Conservation (phyloP, 176 grass and related monocot species). For the Triticum urartu region DNA sequence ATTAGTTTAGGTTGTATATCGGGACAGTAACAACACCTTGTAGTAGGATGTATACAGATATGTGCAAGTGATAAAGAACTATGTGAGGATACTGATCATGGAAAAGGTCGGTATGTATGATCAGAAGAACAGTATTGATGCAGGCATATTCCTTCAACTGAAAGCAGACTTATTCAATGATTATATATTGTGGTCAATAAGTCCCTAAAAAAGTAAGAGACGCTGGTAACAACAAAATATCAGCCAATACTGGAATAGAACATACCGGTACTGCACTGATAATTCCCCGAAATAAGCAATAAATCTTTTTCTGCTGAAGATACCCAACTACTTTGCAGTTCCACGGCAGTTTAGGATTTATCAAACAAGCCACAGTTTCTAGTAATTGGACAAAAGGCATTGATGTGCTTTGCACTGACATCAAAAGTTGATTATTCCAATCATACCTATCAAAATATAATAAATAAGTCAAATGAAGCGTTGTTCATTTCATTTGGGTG, state of each 20-base stretch:
- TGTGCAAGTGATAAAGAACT: neutral
- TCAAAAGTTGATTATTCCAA: conserved; percentile 64
- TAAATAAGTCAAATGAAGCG: conserved; percentile 20
- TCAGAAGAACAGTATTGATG: neutral
- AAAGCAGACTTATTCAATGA: neutral
- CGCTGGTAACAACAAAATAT: conserved; percentile 18
- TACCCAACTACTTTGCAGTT: conserved; percentile 54
- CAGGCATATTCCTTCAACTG: neutral
- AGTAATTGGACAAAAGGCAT: conserved; percentile 58
- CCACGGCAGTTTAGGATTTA: conserved; percentile 83
- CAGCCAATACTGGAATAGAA: conserved; percentile 21
- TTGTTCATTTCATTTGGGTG: neutral
- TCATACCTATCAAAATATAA: conserved; percentile 51
- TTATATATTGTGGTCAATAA: conserved; percentile 6
- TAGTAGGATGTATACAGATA: neutral
- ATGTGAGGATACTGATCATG: neutral
- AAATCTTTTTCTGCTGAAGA: conserved; percentile 68
- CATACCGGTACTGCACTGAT: conserved; percentile 66
- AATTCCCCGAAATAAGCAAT: conserved; percentile 75
- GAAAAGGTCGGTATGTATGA: neutral
- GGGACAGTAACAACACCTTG: neutral
- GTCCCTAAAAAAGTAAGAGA: conserved; percentile 11
- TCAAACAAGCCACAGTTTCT: conserved; percentile 73
- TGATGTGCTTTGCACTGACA: conserved; percentile 46
- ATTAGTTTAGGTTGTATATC: neutral